A percentile compares a stretch with the other conserved stretches of the same genome.
These are phyloP conservation scores for Pythium vanterpoolii DNA, from an alignment of 352 stramenopile species.

Conservation along the genomic window DNA sequence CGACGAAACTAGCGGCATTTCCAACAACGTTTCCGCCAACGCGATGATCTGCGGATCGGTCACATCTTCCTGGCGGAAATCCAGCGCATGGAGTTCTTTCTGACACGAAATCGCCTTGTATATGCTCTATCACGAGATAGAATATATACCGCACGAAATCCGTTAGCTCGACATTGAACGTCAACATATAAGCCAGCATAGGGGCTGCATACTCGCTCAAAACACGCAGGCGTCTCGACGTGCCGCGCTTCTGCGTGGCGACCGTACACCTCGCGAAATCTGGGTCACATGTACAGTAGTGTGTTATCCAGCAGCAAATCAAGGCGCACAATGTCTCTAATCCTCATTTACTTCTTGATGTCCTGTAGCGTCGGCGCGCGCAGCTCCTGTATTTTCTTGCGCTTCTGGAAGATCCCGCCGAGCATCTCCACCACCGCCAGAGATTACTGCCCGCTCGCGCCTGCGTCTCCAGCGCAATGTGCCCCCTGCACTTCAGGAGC, in stretches of 20 bases:
- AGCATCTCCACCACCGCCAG: conserved; percentile 59
- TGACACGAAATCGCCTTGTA: conserved; percentile 85
- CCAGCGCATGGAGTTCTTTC: conserved; percentile 65
- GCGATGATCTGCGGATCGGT: conserved; percentile 78
- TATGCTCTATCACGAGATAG: conserved; percentile 41
- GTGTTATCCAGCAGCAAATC: background rate
- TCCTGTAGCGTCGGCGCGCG: conserved; percentile 72
- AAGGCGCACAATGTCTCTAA: background rate
- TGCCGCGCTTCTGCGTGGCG: conserved; percentile 53
- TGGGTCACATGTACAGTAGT: conserved; percentile 14
- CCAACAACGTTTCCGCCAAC: conserved; percentile 64
- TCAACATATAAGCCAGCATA: background rate
- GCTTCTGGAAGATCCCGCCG: conserved; percentile 74
- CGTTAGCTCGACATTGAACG: background rate
- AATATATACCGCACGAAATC: background rate
- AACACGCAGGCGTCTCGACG: conserved; percentile 62
- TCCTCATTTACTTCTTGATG: conserved; percentile 65
- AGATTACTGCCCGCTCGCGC: no score
- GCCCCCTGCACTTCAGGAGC: no score
- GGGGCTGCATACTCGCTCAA: conserved; percentile 44
- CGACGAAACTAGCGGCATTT: conserved; percentile 74
- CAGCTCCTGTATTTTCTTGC: conserved; percentile 75
- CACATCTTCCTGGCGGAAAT: conserved; percentile 80
- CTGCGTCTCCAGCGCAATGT: no score
- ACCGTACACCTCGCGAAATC: conserved; percentile 70